A percentile compares a stretch with the other conserved stretches of the same genome.
Conservation (phyloP, 2,329 filamentous ascomycete species). For the Cephalotrichum gorgonifer region DNA sequence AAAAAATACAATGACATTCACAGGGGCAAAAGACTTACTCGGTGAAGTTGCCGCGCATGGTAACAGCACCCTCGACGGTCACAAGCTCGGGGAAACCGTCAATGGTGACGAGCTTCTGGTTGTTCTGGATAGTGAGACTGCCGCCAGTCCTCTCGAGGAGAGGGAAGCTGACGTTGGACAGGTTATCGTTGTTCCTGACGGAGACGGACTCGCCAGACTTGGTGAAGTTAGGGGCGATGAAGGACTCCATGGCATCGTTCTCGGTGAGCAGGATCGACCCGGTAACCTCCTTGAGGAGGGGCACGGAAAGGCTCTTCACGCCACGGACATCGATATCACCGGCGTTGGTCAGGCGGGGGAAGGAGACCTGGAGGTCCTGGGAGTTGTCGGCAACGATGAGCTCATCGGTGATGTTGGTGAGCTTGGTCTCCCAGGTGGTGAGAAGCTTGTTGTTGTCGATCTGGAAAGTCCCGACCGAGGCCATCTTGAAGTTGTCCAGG, state of each 20-base stretch:
- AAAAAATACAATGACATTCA: not conserved
- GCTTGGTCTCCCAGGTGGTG: slow-evolving; percentile 62
- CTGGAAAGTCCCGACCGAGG: slow-evolving; percentile 60
- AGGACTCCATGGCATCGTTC: slow-evolving; percentile 53
- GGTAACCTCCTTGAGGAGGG: slow-evolving; percentile 62
- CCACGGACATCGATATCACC: slow-evolving; percentile 52
- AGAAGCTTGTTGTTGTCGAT: slow-evolving; percentile 89
- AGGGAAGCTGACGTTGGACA: slow-evolving; percentile 69
- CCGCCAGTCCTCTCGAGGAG: slow-evolving; percentile 58
- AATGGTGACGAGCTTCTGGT: slow-evolving; percentile 61
- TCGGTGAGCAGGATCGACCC: slow-evolving; percentile 76
- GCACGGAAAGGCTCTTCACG: slow-evolving; percentile 62
- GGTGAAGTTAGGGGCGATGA: slow-evolving; percentile 62
- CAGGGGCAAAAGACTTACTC: slow-evolving; percentile 45
- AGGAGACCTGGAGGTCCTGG: slow-evolving; percentile 55
- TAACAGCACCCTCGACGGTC: slow-evolving; percentile 68
- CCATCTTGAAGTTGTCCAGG: slow-evolving; percentile 72
- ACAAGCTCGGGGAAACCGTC: slow-evolving; percentile 58
- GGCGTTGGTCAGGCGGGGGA: slow-evolving; percentile 65
- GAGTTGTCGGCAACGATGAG: slow-evolving; percentile 77
- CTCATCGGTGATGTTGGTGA: slow-evolving; percentile 62
- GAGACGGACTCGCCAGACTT: slow-evolving; percentile 48
- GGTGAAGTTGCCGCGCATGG: slow-evolving; percentile 75
- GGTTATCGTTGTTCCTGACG: slow-evolving; percentile 50
- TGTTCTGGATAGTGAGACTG: slow-evolving; percentile 82